Percentiles rank a stretch among this genome's conserved stretches.
Conservation (phyloP, 2,329 filamentous ascomycete genomes). For the Ceratocystis cubensis region DNA sequence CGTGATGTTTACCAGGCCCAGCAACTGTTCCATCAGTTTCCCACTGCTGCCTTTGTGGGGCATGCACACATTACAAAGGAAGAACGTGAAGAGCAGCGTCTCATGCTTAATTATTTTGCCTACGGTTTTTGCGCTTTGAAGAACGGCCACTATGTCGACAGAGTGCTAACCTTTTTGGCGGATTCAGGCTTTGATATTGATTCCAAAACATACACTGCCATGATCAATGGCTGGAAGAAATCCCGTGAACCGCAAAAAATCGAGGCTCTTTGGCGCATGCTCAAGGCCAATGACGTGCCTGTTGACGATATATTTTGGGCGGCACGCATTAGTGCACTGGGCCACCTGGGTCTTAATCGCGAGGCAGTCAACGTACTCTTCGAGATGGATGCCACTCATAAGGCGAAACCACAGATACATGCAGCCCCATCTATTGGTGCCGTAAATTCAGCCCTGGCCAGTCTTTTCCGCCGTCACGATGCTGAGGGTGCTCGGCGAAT, state of each 20-base stretch:
- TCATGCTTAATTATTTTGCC: slow-evolving; percentile 32
- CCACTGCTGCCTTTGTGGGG: background rate
- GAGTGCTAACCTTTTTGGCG: slow-evolving; percentile 34
- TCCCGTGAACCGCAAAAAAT: slow-evolving; percentile 47
- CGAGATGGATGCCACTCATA: slow-evolving; percentile 42
- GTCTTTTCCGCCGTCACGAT: slow-evolving; percentile 41
- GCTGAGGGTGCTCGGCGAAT: slow-evolving; percentile 40
- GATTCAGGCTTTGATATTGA: slow-evolving; percentile 40
- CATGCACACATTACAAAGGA: background rate
- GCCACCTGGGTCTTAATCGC: slow-evolving; percentile 41
- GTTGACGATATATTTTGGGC: slow-evolving; percentile 60
- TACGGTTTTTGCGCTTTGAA: slow-evolving; percentile 32
- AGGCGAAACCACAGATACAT: slow-evolving; percentile 24
- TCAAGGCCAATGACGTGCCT: slow-evolving; percentile 43
- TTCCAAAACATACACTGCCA: slow-evolving; percentile 53
- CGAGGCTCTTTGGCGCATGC: slow-evolving; percentile 53
- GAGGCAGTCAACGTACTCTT: slow-evolving; percentile 51
- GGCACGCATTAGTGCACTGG: slow-evolving; percentile 53
- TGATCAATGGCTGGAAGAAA: slow-evolving; percentile 58
- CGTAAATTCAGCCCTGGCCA: slow-evolving; percentile 58
- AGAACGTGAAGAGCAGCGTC: slow-evolving; percentile 20
- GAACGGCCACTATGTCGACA: slow-evolving; percentile 20
- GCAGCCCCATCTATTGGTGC: slow-evolving; percentile 50
- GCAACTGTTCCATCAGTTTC: slow-evolving; percentile 17
- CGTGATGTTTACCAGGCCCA: slow-evolving; percentile 12